A percentile compares a stretch with the other conserved stretches of the same genome.
Evolutionary conservation across 371 early-diverging fungal species (phyloP).

Genomic region (Rhizomucor miehei): DNA sequence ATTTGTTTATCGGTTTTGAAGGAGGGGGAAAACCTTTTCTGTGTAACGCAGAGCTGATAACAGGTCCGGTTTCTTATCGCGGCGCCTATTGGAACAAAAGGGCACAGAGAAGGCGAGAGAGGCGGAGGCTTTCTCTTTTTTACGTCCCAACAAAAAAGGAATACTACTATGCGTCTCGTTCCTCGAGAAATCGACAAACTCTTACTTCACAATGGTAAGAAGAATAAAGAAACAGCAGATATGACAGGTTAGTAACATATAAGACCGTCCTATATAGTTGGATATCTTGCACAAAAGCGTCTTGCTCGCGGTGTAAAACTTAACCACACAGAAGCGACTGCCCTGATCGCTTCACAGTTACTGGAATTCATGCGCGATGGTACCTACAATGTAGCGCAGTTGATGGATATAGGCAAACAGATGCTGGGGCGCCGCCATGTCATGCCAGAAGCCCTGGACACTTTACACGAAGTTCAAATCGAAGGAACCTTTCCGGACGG

Average conservation of each 20-base stretch:
- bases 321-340: conserved; percentile 83
- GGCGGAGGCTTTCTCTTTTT: no score
- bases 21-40: no score
- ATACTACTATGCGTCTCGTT: conserved; percentile 18
- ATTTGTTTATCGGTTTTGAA: no score
- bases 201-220: conserved; percentile 65
- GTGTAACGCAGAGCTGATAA: no score
- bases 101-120: no score
- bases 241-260: conserved; percentile 35
- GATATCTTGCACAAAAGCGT: conserved; percentile 84
- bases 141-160: no score
- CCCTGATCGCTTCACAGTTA: conserved; percentile 81
- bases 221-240: conserved; percentile 3
- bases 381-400: conserved; percentile 76
- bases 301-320: conserved; percentile 84
- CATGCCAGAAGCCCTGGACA: conserved; percentile 62
- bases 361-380: conserved; percentile 90
- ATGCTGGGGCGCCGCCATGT: conserved; percentile 89
- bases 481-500: conserved; percentile 92
- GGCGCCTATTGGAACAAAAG: no score
- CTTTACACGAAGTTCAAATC: conserved; percentile 79
- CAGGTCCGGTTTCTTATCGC: no score
- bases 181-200: conserved; percentile 93
- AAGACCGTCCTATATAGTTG: no score
- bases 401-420: conserved; percentile 84